These are phyloP conservation scores for Prunella vulgaris DNA, from an alignment of 257 asterid species.

Conservation along the genomic window DNA sequence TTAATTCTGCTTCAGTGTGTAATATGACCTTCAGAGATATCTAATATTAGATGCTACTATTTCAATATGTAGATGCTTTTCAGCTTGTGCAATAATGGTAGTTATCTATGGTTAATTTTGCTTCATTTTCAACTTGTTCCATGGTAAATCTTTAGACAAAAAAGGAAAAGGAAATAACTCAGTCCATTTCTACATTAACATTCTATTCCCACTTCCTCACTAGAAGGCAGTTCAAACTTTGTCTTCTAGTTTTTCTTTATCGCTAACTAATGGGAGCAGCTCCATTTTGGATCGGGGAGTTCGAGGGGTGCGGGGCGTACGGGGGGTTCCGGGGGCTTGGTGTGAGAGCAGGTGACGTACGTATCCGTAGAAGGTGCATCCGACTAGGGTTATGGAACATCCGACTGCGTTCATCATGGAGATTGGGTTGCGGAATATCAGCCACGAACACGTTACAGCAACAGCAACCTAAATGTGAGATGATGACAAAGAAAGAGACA, in stretches of 20 bases:
- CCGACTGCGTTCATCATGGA: constrained; percentile 79
- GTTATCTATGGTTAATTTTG: constrained; percentile 1
- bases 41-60: neutral
- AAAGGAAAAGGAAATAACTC: neutral
- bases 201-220: constrained; percentile 9
- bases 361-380: constrained; percentile 91
- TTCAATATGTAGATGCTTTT: neutral
- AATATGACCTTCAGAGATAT: neutral
- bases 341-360: constrained; percentile 69
- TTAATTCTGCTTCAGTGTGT: constrained; percentile 10
- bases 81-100: neutral
- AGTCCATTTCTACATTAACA: constrained; percentile 23
- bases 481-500: neutral
- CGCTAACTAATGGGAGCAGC: constrained; percentile 64
- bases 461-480: constrained; percentile 65
- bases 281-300: constrained; percentile 59
- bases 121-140: constrained; percentile 11
- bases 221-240: constrained; percentile 35
- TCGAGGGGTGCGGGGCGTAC: constrained; percentile 59
- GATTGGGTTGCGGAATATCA: constrained; percentile 82
- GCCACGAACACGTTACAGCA: constrained; percentile 90
- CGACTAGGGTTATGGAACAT: constrained; percentile 68
- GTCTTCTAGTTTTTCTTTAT: constrained; percentile 70
- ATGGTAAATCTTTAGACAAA: too few species aligned
- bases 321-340: constrained; percentile 62